Evolutionary conservation across 208 protist genomes (phyloP).

Genomic region (Trypanosoma caninum): DNA sequence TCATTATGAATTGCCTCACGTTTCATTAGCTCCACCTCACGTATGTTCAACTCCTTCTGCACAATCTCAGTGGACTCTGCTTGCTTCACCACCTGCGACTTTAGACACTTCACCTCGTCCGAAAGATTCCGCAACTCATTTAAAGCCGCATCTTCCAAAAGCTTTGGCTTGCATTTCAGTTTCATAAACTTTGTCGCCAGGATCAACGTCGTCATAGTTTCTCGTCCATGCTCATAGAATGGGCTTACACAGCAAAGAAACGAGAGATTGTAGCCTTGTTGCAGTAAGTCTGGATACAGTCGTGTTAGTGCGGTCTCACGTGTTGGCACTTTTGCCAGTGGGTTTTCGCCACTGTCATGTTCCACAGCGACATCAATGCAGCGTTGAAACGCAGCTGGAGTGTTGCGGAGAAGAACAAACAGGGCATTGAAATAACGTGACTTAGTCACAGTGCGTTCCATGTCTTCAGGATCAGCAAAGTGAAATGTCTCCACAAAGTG

Average conservation of each 20-base stretch:
- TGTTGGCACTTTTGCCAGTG: conserved; percentile 76
- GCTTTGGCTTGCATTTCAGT: conserved; percentile 58
- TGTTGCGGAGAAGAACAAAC: conserved; percentile 71
- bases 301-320: conserved; percentile 79
- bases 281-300: conserved; percentile 64
- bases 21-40: conserved; percentile 85
- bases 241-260: conserved; percentile 76
- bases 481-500: conserved; percentile 84
- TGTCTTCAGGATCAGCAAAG: conserved; percentile 74
- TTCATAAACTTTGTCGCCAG: conserved; percentile 55
- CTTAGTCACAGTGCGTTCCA: conserved; percentile 65
- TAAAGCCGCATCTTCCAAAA: conserved; percentile 69
- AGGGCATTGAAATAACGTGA: conserved; percentile 69
- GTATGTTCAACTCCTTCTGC: conserved; percentile 78
- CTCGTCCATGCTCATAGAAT: conserved; percentile 76
- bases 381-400: conserved; percentile 75
- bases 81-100: conserved; percentile 52
- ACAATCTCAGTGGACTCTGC: conserved; percentile 65
- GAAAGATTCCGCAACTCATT: conserved; percentile 72
- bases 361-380: conserved; percentile 82
- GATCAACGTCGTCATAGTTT: conserved; percentile 65
- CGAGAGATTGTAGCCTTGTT: conserved; percentile 70
- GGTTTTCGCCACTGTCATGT: conserved; percentile 83
- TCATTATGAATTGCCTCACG: conserved; percentile 71
- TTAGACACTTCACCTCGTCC: conserved; percentile 80